A percentile compares a stretch with the other conserved stretches of the same genome.
These are phyloP conservation scores for Diplodia corticola DNA, from an alignment of 2,329 filamentous ascomycete genomes.

Conservation along the genomic window DNA sequence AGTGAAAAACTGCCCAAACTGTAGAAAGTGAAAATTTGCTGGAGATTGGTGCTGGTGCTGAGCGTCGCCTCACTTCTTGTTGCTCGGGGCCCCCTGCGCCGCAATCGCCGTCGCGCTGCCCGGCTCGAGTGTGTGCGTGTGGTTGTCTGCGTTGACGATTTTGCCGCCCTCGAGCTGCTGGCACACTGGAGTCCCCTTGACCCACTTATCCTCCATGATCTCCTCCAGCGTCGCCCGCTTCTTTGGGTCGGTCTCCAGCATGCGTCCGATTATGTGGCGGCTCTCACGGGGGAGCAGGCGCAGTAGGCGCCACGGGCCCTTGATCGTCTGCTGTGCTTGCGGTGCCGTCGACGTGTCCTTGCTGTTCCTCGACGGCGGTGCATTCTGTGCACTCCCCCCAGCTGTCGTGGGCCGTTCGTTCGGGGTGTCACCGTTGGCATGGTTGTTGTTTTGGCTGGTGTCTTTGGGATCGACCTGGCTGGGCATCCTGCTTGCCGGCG, in stretches of 20 bases:
- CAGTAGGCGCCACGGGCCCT: slow-evolving; percentile 87
- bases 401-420: slow-evolving; percentile 28
- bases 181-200: slow-evolving; percentile 82
- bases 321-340: slow-evolving; percentile 67
- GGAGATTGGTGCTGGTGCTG: neutral
- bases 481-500: slow-evolving; percentile 43
- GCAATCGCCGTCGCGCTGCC: slow-evolving; percentile 45
- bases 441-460: slow-evolving; percentile 33
- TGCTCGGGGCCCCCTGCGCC: slow-evolving; percentile 17
- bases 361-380: slow-evolving; percentile 22
- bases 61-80: slow-evolving; percentile 26
- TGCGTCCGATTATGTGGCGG: slow-evolving; percentile 82
- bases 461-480: slow-evolving; percentile 30
- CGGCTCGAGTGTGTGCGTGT: slow-evolving; percentile 83
- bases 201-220: slow-evolving; percentile 85
- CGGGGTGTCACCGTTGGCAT: slow-evolving; percentile 5
- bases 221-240: slow-evolving; percentile 82
- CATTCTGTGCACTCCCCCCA: neutral
- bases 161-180: slow-evolving; percentile 72
- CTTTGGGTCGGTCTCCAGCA: slow-evolving; percentile 86
- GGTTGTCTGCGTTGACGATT: slow-evolving; percentile 71
- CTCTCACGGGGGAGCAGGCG: slow-evolving; percentile 86
- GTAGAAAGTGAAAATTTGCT: neutral
- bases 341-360: slow-evolving; percentile 49
- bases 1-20: neutral